A percentile compares a stretch with the other conserved stretches of the same genome.
Evolutionary conservation across 73 alveolate genomes (phyloP).

Genomic region (Tetrahymena borealis): DNA sequence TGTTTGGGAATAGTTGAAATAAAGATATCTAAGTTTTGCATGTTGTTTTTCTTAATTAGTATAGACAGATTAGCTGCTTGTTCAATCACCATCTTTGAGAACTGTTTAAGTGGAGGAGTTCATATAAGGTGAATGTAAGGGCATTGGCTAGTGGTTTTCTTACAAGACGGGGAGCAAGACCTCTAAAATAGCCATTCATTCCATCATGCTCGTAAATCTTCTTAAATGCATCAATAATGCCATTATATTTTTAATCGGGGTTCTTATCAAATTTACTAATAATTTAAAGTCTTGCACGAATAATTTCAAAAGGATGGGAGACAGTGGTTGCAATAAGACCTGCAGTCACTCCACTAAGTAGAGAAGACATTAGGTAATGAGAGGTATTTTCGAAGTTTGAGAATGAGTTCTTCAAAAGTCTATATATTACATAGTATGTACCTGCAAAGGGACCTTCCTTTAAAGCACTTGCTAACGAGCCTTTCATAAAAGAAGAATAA

Average conservation of each 20-base stretch:
- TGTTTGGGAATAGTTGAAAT: no score
- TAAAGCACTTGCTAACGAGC: constrained; percentile 20
- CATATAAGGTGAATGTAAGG: constrained; percentile 16
- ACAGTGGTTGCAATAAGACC: constrained; percentile 15
- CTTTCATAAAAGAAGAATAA: neutral
- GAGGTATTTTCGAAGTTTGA: neutral
- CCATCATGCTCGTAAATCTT: constrained; percentile 5
- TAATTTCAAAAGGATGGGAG: constrained; percentile 32
- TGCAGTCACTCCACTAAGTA: constrained; percentile 25
- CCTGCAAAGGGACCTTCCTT: constrained; percentile 39
- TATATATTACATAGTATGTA: constrained; percentile 25
- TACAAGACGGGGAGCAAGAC: constrained; percentile 28
- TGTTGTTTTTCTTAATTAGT: no score
- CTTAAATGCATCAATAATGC: neutral
- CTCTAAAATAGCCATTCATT: constrained; percentile 19
- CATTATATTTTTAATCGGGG: neutral
- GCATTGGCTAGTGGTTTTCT: constrained; percentile 36
- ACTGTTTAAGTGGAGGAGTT: neutral
- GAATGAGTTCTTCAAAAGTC: neutral
- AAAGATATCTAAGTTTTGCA: no score
- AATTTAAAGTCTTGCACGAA: constrained; percentile 31
- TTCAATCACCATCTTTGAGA: neutral
- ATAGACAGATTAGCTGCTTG: no score
- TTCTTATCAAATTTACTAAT: neutral
- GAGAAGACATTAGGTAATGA: neutral